phyloP scores from a whole-genome alignment of 192 early-diverging fungal genomes.

The Podila clonocystis region DNA sequence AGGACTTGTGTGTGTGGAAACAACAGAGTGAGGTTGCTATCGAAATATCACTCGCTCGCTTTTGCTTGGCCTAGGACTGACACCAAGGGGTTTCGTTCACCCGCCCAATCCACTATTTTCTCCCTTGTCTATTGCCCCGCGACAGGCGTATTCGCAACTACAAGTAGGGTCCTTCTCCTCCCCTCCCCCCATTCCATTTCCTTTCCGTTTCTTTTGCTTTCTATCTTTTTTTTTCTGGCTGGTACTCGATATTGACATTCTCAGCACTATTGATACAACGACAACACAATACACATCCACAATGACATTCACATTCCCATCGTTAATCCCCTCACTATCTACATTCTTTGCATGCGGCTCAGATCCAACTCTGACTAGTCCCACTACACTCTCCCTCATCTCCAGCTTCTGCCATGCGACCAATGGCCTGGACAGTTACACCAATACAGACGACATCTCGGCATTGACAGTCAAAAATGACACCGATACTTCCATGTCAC shows the following conservation, averaged over 20 bases:
- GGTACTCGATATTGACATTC: not conserved
- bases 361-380: not conserved
- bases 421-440: not conserved
- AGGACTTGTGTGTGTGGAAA: not conserved
- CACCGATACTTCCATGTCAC: not conserved
- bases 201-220: not conserved
- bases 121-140: not conserved
- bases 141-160: too few species aligned
- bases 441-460: not conserved
- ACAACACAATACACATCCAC: too few species aligned
- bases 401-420: not conserved
- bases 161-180: too few species aligned
- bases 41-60: constrained; percentile 6
- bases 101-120: not conserved
- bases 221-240: not conserved
- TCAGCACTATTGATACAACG: not conserved
- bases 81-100: not conserved
- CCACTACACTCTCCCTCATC: not conserved
- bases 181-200: not conserved
- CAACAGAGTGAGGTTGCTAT: constrained; percentile 21
- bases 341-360: not conserved
- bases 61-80: not conserved
- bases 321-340: not conserved
- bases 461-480: not conserved
- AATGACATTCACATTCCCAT: not conserved